These are phyloP conservation scores for Ruellia speciosa DNA, from an alignment of 305 asterid species.

Conservation along the genomic window DNA sequence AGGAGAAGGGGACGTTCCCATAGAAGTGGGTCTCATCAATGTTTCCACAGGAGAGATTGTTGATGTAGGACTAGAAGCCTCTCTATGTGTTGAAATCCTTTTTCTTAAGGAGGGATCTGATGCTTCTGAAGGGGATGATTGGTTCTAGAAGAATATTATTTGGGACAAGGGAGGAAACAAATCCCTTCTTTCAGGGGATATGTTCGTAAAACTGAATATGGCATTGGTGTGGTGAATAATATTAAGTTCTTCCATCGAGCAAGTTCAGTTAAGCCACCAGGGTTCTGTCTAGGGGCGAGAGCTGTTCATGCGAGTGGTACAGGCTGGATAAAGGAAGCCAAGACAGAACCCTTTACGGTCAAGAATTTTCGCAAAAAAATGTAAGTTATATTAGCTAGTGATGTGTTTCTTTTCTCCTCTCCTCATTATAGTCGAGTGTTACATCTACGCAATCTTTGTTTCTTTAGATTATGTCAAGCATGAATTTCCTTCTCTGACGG, in stretches of 20 bases:
- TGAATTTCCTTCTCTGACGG: conserved; percentile 26
- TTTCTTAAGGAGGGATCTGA: conserved; percentile 28
- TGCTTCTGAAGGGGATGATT: conserved; percentile 6
- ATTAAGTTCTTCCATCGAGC: conserved; percentile 32
- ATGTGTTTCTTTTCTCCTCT: too few species aligned
- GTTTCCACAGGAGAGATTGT: conserved; percentile 22
- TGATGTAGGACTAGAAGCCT: conserved; percentile 35
- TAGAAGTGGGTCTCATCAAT: conserved; percentile 41
- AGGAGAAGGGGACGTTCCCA: conserved; percentile 26
- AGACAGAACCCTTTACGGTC: conserved; percentile 36
- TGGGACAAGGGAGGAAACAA: conserved; percentile 27
- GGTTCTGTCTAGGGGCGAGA: conserved; percentile 42
- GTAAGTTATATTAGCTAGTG: conserved; percentile 23
- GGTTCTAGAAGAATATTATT: conserved; percentile 20
- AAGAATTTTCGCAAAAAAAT: conserved; percentile 35
- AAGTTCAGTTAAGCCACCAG: conserved; percentile 18
- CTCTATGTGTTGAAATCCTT: conserved; percentile 34
- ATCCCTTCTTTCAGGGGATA: conserved; percentile 36
- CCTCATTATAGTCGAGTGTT: too few species aligned
- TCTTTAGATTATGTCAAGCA: conserved; percentile 30
- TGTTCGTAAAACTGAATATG: conserved; percentile 24
- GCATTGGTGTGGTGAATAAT: conserved; percentile 24
- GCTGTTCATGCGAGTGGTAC: conserved; percentile 20
- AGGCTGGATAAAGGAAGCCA: conserved; percentile 35
- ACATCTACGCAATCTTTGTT: too few species aligned